A percentile compares a stretch with the other conserved stretches of the same genome.
These are phyloP conservation scores for Podospora bellae-mahoneyi DNA, from an alignment of 495 filamentous ascomycete species.

Conservation along the genomic window DNA sequence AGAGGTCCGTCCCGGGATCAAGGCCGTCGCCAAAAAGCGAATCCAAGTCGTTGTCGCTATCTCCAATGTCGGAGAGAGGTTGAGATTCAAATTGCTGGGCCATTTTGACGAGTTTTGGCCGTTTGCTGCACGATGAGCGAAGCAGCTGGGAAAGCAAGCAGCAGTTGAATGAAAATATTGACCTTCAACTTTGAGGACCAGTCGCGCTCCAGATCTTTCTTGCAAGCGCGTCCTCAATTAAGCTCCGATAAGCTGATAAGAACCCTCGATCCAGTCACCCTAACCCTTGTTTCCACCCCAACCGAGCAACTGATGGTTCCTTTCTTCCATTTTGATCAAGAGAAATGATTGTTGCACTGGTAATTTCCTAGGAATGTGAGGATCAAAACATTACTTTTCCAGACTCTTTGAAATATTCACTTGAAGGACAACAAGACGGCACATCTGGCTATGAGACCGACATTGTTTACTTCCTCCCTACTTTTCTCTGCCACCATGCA, in stretches of 20 bases:
- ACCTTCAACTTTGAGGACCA: background rate
- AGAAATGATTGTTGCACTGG: background rate
- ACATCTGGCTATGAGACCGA: background rate
- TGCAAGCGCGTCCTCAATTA: background rate
- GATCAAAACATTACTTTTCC: background rate
- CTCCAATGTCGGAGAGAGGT: constrained; percentile 3
- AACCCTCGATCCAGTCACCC: background rate
- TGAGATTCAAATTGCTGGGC: background rate
- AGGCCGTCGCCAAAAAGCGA: constrained; percentile 26
- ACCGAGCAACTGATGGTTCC: background rate
- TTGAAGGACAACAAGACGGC: background rate
- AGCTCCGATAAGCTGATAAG: background rate
- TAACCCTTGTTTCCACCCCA: background rate
- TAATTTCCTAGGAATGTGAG: background rate
- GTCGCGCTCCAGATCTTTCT: background rate
- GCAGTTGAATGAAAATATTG: background rate
- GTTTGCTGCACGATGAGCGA: background rate
- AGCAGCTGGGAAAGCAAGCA: background rate
- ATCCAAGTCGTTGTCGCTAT: constrained; percentile 20
- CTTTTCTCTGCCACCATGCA: background rate
- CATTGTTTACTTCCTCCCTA: background rate
- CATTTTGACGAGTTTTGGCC: constrained; percentile 11
- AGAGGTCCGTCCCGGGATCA: constrained; percentile 16
- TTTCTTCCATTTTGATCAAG: background rate
- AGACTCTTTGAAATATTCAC: background rate